Evolutionary conservation across 306 rosid genomes (phyloP).

Genomic region (Acacia acuminata): DNA sequence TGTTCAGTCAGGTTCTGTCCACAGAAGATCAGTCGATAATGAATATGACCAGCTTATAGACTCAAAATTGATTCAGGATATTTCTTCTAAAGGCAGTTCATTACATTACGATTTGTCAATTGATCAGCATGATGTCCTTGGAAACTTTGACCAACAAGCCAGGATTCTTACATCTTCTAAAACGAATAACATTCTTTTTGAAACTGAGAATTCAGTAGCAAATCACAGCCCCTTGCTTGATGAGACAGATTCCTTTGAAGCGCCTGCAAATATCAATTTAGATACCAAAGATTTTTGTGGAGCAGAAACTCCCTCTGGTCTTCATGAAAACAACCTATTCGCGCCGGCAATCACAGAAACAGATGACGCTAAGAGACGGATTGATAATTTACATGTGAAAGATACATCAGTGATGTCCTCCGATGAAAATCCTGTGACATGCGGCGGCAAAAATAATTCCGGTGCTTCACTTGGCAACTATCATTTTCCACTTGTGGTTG

Average conservation of each 20-base stretch:
- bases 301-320: constrained; percentile 30
- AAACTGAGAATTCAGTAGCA: constrained; percentile 28
- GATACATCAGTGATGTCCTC: constrained; percentile 28
- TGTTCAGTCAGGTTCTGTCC: constrained; percentile 29
- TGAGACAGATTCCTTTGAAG: constrained; percentile 24
- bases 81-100: constrained; percentile 31
- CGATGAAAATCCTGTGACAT: constrained; percentile 19
- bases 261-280: constrained; percentile 21
- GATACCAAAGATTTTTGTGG: not conserved
- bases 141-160: constrained; percentile 33
- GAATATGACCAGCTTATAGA: constrained; percentile 34
- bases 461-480: constrained; percentile 20
- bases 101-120: constrained; percentile 14
- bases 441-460: constrained; percentile 13
- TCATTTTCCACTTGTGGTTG: constrained; percentile 24
- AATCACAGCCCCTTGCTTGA: constrained; percentile 21
- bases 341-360: constrained; percentile 29
- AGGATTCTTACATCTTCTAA: constrained; percentile 17
- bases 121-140: constrained; percentile 19
- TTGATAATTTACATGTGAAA: constrained; percentile 30
- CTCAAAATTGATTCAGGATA: constrained; percentile 24
- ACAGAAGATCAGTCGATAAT: constrained; percentile 16
- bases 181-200: constrained; percentile 15
- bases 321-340: constrained; percentile 1
- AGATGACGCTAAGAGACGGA: constrained; percentile 18